Percentiles rank a stretch among this genome's conserved stretches.
These are phyloP conservation scores for Bipolaris victoriae DNA, from an alignment of 2,329 filamentous ascomycete genomes.

Conservation along the genomic window DNA sequence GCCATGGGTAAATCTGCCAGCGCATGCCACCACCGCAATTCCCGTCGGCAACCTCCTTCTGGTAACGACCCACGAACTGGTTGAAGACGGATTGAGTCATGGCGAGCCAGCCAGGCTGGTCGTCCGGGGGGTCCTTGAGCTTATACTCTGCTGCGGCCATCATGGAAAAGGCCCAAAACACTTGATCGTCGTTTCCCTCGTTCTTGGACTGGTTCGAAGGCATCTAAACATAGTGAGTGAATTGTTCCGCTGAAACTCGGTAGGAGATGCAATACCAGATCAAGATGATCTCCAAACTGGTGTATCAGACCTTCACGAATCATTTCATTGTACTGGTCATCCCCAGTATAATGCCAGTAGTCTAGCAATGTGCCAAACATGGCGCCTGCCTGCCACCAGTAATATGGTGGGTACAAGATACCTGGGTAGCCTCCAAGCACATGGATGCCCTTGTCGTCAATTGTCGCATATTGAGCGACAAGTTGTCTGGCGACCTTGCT, in stretches of 20 bases:
- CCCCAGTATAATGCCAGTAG: slow-evolving; percentile 84
- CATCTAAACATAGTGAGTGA: slow-evolving; percentile 26
- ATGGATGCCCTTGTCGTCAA: slow-evolving; percentile 53
- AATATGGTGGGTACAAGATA: slow-evolving; percentile 57
- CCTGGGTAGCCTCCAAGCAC: slow-evolving; percentile 52
- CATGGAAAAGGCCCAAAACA: slow-evolving; percentile 63
- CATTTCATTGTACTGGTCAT: slow-evolving; percentile 72
- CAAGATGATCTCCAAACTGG: slow-evolving; percentile 40
- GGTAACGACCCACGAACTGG: slow-evolving; percentile 44
- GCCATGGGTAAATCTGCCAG: slow-evolving; percentile 48
- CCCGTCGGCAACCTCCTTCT: slow-evolving; percentile 29
- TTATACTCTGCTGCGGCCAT: slow-evolving; percentile 62
- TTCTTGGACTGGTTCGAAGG: slow-evolving; percentile 47
- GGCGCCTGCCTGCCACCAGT: slow-evolving; percentile 76
- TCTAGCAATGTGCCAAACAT: slow-evolving; percentile 75
- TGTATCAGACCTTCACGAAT: slow-evolving; percentile 57
- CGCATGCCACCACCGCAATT: slow-evolving; percentile 45
- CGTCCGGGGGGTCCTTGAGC: slow-evolving; percentile 51
- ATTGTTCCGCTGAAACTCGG: too few species aligned
- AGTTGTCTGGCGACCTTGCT: slow-evolving; percentile 55
- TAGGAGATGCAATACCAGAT: slow-evolving; percentile 28
- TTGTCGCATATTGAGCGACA: slow-evolving; percentile 60
- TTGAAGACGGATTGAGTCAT: slow-evolving; percentile 52
- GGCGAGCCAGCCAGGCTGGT: slow-evolving; percentile 53
- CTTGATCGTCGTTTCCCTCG: slow-evolving; percentile 63